Percentiles rank a stretch among this genome's conserved stretches.
These are phyloP conservation scores for Moricandia moricandioides DNA, from an alignment of 345 rosid genomes.

Conservation along the genomic window DNA sequence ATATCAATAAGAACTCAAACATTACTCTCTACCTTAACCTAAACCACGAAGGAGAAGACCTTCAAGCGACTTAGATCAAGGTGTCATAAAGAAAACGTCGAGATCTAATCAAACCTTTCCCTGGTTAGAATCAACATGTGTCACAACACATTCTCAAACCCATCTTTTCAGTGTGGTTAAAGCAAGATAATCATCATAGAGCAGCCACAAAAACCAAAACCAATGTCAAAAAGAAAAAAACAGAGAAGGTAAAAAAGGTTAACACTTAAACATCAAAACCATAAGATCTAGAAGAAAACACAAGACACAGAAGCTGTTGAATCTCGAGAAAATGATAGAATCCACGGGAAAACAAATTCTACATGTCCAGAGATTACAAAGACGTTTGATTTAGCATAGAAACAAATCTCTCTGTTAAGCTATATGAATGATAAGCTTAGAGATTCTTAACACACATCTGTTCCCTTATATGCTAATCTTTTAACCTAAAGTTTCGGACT, in stretches of 20 bases:
- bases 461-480: conserved; percentile 19
- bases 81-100: conserved; percentile 21
- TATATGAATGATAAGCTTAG: conserved; percentile 19
- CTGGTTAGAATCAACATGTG: not conserved
- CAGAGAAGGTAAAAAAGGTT: not conserved
- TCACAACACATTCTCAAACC: not conserved
- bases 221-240: not conserved
- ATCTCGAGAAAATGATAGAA: conserved; percentile 40
- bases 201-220: not conserved
- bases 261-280: not conserved
- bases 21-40: conserved; percentile 29
- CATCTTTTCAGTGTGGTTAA: conserved; percentile 41
- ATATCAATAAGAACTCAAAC: not conserved
- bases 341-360: conserved; percentile 5
- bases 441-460: conserved; percentile 14
- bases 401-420: conserved; percentile 14
- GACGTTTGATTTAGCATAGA: conserved; percentile 29
- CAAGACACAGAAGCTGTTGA: conserved; percentile 12
- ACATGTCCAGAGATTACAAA: conserved; percentile 37
- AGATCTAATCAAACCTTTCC: not conserved
- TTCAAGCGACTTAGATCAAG: conserved; percentile 28
- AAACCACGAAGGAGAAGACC: conserved; percentile 30
- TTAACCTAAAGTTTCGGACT: conserved; percentile 2
- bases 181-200: conserved; percentile 36
- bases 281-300: not conserved